Evolutionary conservation across 1,284 basidiomycete genomes (phyloP).

Genomic region (Trametes versicolor): DNA sequence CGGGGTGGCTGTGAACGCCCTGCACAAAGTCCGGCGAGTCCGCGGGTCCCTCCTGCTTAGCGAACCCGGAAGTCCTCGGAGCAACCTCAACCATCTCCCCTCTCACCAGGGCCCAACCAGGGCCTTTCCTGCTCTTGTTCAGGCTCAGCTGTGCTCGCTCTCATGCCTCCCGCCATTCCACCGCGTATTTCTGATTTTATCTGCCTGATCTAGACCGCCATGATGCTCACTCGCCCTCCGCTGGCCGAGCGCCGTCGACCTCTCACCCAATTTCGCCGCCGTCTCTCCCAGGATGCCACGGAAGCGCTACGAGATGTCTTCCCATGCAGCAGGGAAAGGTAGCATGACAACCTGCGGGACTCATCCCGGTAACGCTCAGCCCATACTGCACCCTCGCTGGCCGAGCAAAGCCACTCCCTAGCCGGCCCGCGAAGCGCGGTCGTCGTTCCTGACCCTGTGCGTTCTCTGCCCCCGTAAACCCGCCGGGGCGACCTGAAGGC

Average conservation of each 20-base stretch:
- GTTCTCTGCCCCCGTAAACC: slow-evolving; percentile 16
- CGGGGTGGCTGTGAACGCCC: slow-evolving; percentile 7
- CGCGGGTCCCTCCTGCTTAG: slow-evolving; percentile 26
- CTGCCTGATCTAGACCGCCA: neutral
- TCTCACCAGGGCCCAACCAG: slow-evolving; percentile 4
- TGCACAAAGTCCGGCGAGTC: slow-evolving; percentile 19
- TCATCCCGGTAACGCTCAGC: slow-evolving; percentile 4
- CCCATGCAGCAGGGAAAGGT: slow-evolving; percentile 7
- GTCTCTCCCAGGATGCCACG: slow-evolving; percentile 10
- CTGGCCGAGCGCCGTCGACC: slow-evolving; percentile 2
- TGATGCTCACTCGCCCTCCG: neutral
- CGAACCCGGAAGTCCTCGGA: slow-evolving; percentile 34
- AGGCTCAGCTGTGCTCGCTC: slow-evolving; percentile 12
- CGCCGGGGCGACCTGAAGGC: slow-evolving; percentile 4
- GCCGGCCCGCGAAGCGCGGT: slow-evolving; percentile 10
- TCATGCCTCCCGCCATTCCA: slow-evolving; percentile 24
- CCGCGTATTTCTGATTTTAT: slow-evolving; percentile 25
- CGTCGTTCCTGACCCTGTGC: neutral
- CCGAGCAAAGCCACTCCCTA: slow-evolving; percentile 1
- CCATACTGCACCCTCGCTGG: neutral
- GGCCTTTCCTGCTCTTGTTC: neutral
- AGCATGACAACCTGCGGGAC: slow-evolving; percentile 16
- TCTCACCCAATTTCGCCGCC: slow-evolving; percentile 7
- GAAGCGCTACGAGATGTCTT: slow-evolving; percentile 8
- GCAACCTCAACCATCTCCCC: slow-evolving; percentile 10